Evolutionary conservation across 352 stramenopile genomes (phyloP).

Genomic region (Phytophthora aleatoria): DNA sequence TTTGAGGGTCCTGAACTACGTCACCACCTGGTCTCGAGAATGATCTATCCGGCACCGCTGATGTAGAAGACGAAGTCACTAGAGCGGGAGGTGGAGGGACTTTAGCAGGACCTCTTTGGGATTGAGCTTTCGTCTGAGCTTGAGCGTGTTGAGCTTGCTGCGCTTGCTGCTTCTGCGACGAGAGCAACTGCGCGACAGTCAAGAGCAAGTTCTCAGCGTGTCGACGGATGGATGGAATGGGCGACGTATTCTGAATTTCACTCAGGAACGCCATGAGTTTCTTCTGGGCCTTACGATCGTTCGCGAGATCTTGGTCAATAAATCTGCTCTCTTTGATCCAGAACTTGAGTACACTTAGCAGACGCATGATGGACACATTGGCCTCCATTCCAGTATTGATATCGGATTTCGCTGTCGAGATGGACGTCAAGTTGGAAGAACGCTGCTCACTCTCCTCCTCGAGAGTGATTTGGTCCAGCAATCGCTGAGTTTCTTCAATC

Average conservation of each 20-base stretch:
- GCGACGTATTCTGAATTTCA: slow-evolving; percentile 79
- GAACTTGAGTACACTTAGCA: slow-evolving; percentile 87
- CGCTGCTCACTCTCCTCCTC: slow-evolving; percentile 58
- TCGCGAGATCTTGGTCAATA: slow-evolving; percentile 75
- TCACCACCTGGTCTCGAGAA: slow-evolving; percentile 19
- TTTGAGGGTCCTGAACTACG: slow-evolving; percentile 23
- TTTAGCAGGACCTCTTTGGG: slow-evolving; percentile 18
- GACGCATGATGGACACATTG: slow-evolving; percentile 86
- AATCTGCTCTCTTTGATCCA: slow-evolving; percentile 90
- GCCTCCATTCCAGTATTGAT: slow-evolving; percentile 84
- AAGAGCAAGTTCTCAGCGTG: slow-evolving; percentile 77
- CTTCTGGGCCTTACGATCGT: slow-evolving; percentile 73
- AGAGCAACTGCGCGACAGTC: slow-evolving; percentile 66
- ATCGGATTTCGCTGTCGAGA: slow-evolving; percentile 74
- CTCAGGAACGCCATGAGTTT: slow-evolving; percentile 75
- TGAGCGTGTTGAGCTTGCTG: slow-evolving; percentile 28
- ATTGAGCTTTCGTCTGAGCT: slow-evolving; percentile 27
- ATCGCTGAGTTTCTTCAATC: slow-evolving; percentile 61
- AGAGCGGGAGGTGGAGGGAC: slow-evolving; percentile 24
- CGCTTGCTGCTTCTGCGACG: slow-evolving; percentile 52
- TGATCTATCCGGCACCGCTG: slow-evolving; percentile 26
- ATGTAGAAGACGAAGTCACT: slow-evolving; percentile 41
- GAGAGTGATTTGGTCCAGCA: slow-evolving; percentile 69
- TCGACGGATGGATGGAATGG: slow-evolving; percentile 73
- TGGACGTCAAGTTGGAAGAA: slow-evolving; percentile 62